Evolutionary conservation across 495 filamentous ascomycete genomes (phyloP).

Genomic region (Chlorociboria aeruginascens): DNA sequence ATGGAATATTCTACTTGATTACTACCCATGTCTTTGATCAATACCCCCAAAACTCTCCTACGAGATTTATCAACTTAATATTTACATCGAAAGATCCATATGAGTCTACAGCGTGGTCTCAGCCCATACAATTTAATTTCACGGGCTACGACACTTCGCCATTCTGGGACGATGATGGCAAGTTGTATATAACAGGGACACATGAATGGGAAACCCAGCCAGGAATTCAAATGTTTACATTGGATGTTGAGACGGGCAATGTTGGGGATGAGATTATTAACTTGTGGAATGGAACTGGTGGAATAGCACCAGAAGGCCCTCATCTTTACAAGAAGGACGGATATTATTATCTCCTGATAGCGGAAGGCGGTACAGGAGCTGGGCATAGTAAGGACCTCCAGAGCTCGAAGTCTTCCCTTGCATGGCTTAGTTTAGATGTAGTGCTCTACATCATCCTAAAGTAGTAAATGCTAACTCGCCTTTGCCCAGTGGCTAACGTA

Average conservation of each 20-base stretch:
- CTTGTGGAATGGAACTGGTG: slow-evolving; percentile 39
- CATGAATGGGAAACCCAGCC: background rate
- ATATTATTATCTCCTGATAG: slow-evolving; percentile 58
- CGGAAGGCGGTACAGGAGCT: slow-evolving; percentile 52
- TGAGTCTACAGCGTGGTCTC: slow-evolving; percentile 1
- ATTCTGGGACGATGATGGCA: slow-evolving; percentile 40
- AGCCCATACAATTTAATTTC: slow-evolving; percentile 7
- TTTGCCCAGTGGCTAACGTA: slow-evolving; percentile 24
- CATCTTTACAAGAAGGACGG: slow-evolving; percentile 53
- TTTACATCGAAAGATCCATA: slow-evolving; percentile 2
- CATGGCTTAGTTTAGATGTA: no score
- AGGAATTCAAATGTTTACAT: slow-evolving; percentile 24
- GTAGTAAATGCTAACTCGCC: no score
- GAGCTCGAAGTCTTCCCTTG: no score
- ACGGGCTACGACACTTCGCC: slow-evolving; percentile 30
- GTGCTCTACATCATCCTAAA: no score
- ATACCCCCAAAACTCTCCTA: background rate
- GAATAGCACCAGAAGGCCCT: slow-evolving; percentile 47
- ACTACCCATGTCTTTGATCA: background rate
- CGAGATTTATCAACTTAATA: background rate
- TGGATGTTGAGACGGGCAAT: slow-evolving; percentile 35
- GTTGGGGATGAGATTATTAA: slow-evolving; percentile 24
- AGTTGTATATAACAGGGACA: slow-evolving; percentile 26
- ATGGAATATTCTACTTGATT: slow-evolving; percentile 28
- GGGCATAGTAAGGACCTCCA: slow-evolving; percentile 31